Evolutionary conservation across 1,284 basidiomycete genomes (phyloP).

Genomic region (Athelia sp.): DNA sequence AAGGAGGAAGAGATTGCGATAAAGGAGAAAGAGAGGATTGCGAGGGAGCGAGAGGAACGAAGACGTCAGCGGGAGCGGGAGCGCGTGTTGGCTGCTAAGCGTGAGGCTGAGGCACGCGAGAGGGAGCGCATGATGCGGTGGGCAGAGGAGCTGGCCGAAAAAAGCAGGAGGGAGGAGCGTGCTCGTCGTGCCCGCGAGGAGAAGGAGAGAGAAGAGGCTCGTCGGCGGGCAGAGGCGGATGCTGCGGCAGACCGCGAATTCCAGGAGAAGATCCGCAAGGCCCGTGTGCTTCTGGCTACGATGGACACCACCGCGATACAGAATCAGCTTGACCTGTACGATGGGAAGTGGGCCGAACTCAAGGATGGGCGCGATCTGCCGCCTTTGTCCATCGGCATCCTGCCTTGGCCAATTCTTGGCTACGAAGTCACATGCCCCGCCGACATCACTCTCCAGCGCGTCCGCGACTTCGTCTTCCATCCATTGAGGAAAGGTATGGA

Average conservation of each 20-base stretch:
- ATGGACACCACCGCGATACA: not conserved
- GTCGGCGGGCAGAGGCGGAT: not conserved
- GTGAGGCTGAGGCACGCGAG: not conserved
- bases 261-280: not conserved
- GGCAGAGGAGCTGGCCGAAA: not conserved
- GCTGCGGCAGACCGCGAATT: not conserved
- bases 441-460: conserved; percentile 22
- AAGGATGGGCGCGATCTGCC: conserved; percentile 13
- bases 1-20: not conserved
- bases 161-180: not conserved
- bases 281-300: not conserved
- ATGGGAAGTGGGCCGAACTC: conserved; percentile 35
- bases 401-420: conserved; percentile 44
- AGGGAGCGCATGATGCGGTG: not conserved
- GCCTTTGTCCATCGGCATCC: conserved; percentile 21
- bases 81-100: not conserved
- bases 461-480: conserved; percentile 35
- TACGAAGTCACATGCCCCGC: conserved; percentile 13
- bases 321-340: conserved; percentile 22
- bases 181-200: not conserved
- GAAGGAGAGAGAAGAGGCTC: not conserved
- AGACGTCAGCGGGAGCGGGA: not conserved
- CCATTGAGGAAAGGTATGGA: conserved; percentile 21
- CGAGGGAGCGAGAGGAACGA: not conserved
- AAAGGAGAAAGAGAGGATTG: not conserved